A percentile compares a stretch with the other conserved stretches of the same genome.
These are phyloP conservation scores for Halenospora varia DNA, from an alignment of 495 filamentous ascomycete genomes.

Conservation along the genomic window DNA sequence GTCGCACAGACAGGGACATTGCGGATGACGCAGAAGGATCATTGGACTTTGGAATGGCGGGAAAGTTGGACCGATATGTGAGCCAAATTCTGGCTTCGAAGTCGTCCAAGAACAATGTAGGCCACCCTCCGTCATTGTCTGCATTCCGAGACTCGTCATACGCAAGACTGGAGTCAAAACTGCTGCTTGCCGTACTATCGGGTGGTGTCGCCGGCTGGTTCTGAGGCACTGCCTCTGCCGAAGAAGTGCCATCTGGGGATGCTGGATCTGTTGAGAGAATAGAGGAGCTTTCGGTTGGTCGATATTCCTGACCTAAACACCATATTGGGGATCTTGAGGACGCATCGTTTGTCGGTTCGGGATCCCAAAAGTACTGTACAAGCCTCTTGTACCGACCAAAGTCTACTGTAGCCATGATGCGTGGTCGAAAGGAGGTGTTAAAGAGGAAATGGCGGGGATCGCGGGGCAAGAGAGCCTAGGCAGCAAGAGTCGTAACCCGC, in stretches of 20 bases:
- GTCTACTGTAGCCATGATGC: conserved; percentile 54
- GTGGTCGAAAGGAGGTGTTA: background rate
- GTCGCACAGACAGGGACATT: conserved; percentile 80
- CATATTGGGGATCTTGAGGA: conserved; percentile 67
- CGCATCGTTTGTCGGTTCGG: conserved; percentile 81
- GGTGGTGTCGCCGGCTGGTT: conserved; percentile 34
- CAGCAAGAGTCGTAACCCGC: too few species aligned
- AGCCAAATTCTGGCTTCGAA: conserved; percentile 95
- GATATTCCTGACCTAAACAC: conserved; percentile 80
- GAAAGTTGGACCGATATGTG: conserved; percentile 89
- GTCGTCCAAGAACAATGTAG: conserved; percentile 79
- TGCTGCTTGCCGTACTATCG: conserved; percentile 39
- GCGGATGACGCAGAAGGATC: conserved; percentile 63
- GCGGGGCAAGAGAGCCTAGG: background rate
- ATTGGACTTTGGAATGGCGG: conserved; percentile 73
- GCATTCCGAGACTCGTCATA: conserved; percentile 37
- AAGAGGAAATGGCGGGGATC: background rate
- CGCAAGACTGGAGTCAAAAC: conserved; percentile 43
- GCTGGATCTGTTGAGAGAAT: conserved; percentile 2
- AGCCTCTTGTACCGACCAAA: conserved; percentile 72
- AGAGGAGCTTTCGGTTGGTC: conserved; percentile 12
- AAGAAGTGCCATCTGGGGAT: conserved; percentile 1
- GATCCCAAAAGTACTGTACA: conserved; percentile 93
- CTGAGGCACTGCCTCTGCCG: conserved; percentile 7
- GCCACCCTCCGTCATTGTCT: conserved; percentile 66